phyloP scores from a whole-genome alignment of 2,329 filamentous ascomycete genomes.

The Penicillium sp. region DNA sequence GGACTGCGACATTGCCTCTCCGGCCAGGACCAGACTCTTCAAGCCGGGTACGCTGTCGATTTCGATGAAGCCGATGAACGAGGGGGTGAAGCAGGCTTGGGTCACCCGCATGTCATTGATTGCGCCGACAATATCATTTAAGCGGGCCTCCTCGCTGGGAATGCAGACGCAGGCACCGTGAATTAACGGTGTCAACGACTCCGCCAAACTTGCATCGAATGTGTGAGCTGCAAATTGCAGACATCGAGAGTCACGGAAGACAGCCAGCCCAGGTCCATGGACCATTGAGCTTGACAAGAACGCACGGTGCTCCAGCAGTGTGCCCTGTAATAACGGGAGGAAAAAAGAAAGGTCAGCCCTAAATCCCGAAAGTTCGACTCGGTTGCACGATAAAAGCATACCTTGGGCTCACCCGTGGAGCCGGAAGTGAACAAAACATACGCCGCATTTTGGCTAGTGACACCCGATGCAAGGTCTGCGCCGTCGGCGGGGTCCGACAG shows the following conservation, averaged over 20 bases:
- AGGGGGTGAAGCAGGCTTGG: conserved; percentile 56
- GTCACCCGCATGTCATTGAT: conserved; percentile 52
- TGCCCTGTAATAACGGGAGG: conserved; percentile 47
- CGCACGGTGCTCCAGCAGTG: conserved; percentile 59
- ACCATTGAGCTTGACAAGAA: conserved; percentile 52
- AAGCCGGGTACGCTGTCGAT: conserved; percentile 43
- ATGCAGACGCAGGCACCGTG: conserved; percentile 57
- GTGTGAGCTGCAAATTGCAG: conserved; percentile 55
- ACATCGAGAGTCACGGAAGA: conserved; percentile 51
- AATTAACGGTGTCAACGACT: conserved; percentile 52
- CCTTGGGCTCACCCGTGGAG: conserved; percentile 52
- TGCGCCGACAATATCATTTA: conserved; percentile 47
- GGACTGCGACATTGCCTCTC: conserved; percentile 47
- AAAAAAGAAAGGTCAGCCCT: neutral
- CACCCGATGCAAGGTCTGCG: conserved; percentile 20
- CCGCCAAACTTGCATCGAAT: conserved; percentile 52
- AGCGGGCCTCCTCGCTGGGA: conserved; percentile 47
- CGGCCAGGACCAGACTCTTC: conserved; percentile 41
- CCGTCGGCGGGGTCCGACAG: conserved; percentile 16
- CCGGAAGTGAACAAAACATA: conserved; percentile 60
- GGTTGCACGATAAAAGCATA: conserved; percentile 11
- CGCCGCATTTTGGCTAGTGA: conserved; percentile 32
- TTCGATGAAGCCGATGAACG: conserved; percentile 49
- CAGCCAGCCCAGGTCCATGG: conserved; percentile 48
- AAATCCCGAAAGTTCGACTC: too few species aligned